A percentile compares a stretch with the other conserved stretches of the same genome.
phyloP scores from a whole-genome alignment of 179 eudicot genomes.

The Beta corolliflora region DNA sequence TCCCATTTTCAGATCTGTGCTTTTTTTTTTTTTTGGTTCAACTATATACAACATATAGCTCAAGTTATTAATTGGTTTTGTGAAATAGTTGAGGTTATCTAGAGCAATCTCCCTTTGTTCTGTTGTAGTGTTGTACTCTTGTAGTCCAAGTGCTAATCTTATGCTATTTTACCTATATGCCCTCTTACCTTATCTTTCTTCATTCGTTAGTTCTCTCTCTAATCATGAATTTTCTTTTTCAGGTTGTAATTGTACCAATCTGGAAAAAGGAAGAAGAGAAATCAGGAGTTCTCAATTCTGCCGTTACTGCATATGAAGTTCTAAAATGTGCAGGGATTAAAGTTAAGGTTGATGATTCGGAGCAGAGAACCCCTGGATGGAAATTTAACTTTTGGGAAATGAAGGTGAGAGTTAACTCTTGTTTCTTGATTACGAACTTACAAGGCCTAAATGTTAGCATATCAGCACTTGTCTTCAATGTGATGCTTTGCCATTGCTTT shows the following conservation, averaged over 20 bases:
- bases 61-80: not conserved
- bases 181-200: not conserved
- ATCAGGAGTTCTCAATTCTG: constrained; percentile 73
- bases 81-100: not conserved
- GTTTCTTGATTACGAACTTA: not conserved
- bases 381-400: constrained; percentile 98
- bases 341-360: constrained; percentile 88
- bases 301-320: constrained; percentile 56
- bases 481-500: constrained; percentile 6
- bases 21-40: not conserved
- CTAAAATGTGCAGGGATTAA: constrained; percentile 72
- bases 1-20: not conserved
- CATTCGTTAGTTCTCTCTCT: not conserved
- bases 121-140: not conserved
- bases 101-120: not conserved
- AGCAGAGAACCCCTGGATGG: constrained; percentile 98
- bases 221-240: constrained; percentile 16
- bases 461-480: not conserved
- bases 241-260: constrained; percentile 93
- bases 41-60: not conserved
- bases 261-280: constrained; percentile 92
- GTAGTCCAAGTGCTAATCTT: not conserved
- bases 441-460: constrained; percentile 3
- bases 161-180: not conserved
- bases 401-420: constrained; percentile 60